These are phyloP conservation scores for Rhodofomes roseus DNA, from an alignment of 1,284 basidiomycete genomes.

Conservation along the genomic window DNA sequence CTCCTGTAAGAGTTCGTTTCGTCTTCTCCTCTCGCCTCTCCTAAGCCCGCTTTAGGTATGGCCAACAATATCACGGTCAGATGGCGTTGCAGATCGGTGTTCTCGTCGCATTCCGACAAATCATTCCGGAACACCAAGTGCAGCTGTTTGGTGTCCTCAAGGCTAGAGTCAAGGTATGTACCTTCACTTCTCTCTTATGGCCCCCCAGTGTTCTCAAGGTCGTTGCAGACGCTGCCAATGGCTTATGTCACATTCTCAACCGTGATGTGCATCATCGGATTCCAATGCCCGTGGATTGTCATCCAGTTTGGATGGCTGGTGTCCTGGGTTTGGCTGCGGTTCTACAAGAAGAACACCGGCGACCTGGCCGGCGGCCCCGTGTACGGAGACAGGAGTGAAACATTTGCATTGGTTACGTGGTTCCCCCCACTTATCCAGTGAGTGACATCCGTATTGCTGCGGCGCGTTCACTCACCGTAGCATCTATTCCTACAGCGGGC, in stretches of 20 bases:
- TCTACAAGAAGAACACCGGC: constrained; percentile 82
- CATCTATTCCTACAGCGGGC: constrained; percentile 39
- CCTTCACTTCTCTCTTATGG: constrained; percentile 7
- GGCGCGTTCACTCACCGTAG: background rate
- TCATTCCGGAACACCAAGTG: constrained; percentile 97
- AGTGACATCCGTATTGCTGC: constrained; percentile 39
- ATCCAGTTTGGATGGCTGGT: constrained; percentile 99
- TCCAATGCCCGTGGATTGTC: constrained; percentile 91
- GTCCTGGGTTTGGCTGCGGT: constrained; percentile 92
- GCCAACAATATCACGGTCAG: constrained; percentile 87
- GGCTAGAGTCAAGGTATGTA: constrained; percentile 82
- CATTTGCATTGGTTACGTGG: constrained; percentile 94
- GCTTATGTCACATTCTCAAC: constrained; percentile 90
- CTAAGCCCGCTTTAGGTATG: constrained; percentile 53
- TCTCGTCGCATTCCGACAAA: constrained; percentile 94
- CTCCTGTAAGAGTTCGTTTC: constrained; percentile 62
- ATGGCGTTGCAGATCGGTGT: constrained; percentile 89
- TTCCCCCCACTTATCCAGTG: constrained; percentile 94
- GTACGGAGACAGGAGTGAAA: constrained; percentile 92
- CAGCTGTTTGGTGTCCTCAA: constrained; percentile 87
- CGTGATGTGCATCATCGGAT: constrained; percentile 83
- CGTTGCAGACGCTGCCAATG: constrained; percentile 83
- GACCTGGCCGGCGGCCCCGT: constrained; percentile 57
- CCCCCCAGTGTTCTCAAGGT: background rate
- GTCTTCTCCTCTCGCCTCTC: background rate